Base-by-base conservation (phyloP, 352 stramenopile genomes). In the Phytophthora syringae region DNA sequence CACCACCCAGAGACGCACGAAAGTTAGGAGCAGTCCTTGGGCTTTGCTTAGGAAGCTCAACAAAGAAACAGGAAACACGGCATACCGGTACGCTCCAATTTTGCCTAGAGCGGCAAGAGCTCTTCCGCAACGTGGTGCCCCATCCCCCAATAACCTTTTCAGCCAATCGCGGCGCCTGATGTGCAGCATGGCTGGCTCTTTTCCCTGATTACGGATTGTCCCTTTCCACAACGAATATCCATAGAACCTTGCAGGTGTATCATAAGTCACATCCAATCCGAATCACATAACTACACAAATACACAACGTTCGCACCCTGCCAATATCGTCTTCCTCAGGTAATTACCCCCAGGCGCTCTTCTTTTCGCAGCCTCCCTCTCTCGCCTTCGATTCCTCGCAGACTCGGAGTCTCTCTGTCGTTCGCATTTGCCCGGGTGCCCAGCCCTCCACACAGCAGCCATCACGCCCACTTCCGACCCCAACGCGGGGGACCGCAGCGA, bases 401-500 rank as follows among this genome's bases (percentile, higher is more conserved):
- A 70, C 62, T 56, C 32, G 53, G 62, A 66, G 55, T 66, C 40
- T 58, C 56, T 71, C 49, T 11, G 42, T 62, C 55, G 37, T 28
- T 30, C 64, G 20, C 64, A 72, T 28, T 36, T 5, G 13, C 32
- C 9, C 12, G 50, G 32, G 20, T 48, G 15, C 25, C n/a, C 28
- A 42, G 20, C 25, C 28, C 42, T 18, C 25, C 32, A 39, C 59
- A 57, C 32, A 52, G 40, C 65, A 64, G 50, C 45, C 51, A 72
- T 72, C 42, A 66, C 61, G 48, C 51, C 47, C 28, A 27, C 58
- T 32, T 40, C 61, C 16, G 36, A 22, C 34, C 13, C n/a, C 30
- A 40, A 37, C 27, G 30, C 53, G 32, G 37, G 50, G n/a, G 60
- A 66, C 37, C 65, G 43, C 49, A 70, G 53, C 42, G 66, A 66